phyloP scores from a whole-genome alignment of 2,329 filamentous ascomycete genomes.

The Alternaria dauci region DNA sequence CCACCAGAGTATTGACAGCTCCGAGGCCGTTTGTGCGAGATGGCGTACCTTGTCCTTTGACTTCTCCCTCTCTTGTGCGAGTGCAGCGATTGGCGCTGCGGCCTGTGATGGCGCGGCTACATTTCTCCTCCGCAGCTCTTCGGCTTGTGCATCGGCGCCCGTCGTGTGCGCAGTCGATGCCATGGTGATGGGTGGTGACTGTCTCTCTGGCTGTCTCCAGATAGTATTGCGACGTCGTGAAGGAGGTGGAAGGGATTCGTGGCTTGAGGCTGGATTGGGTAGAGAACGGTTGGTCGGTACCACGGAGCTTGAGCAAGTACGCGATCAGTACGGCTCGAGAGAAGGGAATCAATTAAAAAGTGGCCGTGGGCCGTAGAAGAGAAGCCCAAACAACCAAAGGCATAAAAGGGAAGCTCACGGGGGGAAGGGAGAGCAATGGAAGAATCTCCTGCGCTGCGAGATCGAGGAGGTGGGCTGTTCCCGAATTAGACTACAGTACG shows the following conservation, averaged over 20 bases:
- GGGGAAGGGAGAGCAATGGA: constrained; percentile 22
- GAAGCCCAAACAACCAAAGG: constrained; percentile 18
- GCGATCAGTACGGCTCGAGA: constrained; percentile 5
- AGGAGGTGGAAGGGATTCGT: constrained; percentile 23
- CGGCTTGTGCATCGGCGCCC: constrained; percentile 53
- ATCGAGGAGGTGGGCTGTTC: constrained; percentile 32
- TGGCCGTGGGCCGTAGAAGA: constrained; percentile 24
- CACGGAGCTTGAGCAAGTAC: constrained; percentile 16
- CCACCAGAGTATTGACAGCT: constrained; percentile 9
- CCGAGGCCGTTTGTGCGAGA: not conserved
- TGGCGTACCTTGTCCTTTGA: constrained; percentile 57
- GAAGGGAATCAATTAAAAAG: constrained; percentile 24
- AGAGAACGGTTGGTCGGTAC: constrained; percentile 25
- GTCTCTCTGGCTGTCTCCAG: not conserved
- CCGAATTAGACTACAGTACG: constrained; percentile 37
- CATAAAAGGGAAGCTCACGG: constrained; percentile 22
- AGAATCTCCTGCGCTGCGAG: constrained; percentile 33
- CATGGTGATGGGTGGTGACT: constrained; percentile 31
- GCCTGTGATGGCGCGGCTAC: constrained; percentile 41
- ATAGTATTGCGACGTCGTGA: constrained; percentile 7
- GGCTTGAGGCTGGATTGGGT: constrained; percentile 21
- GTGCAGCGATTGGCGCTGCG: constrained; percentile 40
- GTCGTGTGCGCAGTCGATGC: constrained; percentile 46
- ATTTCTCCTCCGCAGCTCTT: constrained; percentile 58
- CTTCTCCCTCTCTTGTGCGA: constrained; percentile 54